These are phyloP conservation scores for Aspergillus ibericus DNA, from an alignment of 2,329 filamentous ascomycete species.

Conservation along the genomic window DNA sequence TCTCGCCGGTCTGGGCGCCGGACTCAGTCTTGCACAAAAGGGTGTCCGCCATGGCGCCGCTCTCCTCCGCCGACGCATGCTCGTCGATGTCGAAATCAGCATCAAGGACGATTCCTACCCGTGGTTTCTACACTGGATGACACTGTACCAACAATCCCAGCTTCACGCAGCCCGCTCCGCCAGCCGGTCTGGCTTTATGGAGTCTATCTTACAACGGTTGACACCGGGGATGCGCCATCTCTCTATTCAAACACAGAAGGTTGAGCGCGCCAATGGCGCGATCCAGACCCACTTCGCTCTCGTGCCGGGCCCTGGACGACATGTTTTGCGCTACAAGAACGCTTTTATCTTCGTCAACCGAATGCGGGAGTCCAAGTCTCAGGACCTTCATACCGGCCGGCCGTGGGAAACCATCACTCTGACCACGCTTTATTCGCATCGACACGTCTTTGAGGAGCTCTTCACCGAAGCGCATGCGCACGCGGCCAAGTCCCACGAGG, in stretches of 20 bases:
- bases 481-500: slow-evolving; percentile 77
- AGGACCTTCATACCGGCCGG: slow-evolving; percentile 74
- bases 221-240: slow-evolving; percentile 63
- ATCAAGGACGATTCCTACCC: slow-evolving; percentile 89
- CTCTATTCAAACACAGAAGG: slow-evolving; percentile 64
- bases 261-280: slow-evolving; percentile 64
- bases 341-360: slow-evolving; percentile 86
- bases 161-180: slow-evolving; percentile 54
- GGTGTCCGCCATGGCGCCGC: slow-evolving; percentile 70
- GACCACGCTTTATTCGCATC: slow-evolving; percentile 86
- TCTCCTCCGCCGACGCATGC: slow-evolving; percentile 76
- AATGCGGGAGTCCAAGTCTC: slow-evolving; percentile 80
- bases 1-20: slow-evolving; percentile 83
- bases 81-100: slow-evolving; percentile 94
- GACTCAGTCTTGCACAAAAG: slow-evolving; percentile 75
- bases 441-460: slow-evolving; percentile 84
- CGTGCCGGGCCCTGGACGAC: slow-evolving; percentile 85
- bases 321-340: slow-evolving; percentile 81
- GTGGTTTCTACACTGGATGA: slow-evolving; percentile 95
- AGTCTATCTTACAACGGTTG: slow-evolving; percentile 57
- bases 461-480: slow-evolving; percentile 84
- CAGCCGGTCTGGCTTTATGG: slow-evolving; percentile 46
- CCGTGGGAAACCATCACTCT: slow-evolving; percentile 93
- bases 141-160: slow-evolving; percentile 70
- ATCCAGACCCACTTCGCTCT: slow-evolving; percentile 79